Conservation (phyloP, 495 filamentous ascomycete species). For the Xylaria scruposa region DNA sequence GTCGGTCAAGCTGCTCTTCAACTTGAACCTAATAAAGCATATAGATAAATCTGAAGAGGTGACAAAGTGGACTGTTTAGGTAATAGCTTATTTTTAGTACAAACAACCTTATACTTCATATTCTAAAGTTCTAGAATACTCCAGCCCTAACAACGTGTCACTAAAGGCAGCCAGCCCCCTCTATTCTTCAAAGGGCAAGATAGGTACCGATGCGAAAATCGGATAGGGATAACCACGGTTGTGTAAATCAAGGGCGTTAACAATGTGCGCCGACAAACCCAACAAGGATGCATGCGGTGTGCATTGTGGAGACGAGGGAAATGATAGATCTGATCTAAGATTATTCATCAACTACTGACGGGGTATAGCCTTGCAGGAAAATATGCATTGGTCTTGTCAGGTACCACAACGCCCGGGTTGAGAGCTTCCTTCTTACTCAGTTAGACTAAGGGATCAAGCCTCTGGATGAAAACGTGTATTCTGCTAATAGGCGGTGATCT, state of each 20-base stretch:
- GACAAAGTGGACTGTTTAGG: background rate
- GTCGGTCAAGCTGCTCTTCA: background rate
- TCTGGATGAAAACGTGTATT: conserved; percentile 1
- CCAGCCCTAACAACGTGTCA: conserved; percentile 21
- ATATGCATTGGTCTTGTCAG: background rate
- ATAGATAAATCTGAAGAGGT: background rate
- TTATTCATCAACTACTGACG: background rate
- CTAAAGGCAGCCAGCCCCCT: background rate
- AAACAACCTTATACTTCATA: background rate
- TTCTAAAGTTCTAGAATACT: background rate
- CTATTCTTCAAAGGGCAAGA: background rate
- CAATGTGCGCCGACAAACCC: background rate
- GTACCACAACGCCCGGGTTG: background rate
- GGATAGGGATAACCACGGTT: background rate
- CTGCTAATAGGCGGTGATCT: background rate
- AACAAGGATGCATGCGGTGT: background rate
- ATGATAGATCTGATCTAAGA: background rate
- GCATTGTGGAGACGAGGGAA: background rate
- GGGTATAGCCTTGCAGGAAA: conserved; percentile 7
- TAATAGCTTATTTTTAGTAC: background rate
- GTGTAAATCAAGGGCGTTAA: too few species aligned
- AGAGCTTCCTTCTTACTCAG: background rate
- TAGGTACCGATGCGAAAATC: background rate
- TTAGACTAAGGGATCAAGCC: background rate
- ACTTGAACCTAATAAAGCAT: background rate